Base-by-base conservation (phyloP, 805 yeast genomes). In the Kodamaea sagamina region DNA sequence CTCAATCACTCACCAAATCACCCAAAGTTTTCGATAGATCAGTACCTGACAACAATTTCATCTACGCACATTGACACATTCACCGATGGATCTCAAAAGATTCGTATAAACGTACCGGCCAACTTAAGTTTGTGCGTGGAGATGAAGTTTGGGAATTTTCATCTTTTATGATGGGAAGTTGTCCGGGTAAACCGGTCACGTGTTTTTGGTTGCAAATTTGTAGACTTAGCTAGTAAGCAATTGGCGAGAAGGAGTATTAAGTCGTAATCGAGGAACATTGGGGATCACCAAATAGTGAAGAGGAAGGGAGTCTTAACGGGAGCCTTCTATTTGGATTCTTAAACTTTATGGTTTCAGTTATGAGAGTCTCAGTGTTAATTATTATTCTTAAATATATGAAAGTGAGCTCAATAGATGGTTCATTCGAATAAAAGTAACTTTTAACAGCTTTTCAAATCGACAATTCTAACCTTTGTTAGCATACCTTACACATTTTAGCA, bases 31-130 rank as follows among this genome's bases (percentile, higher is more conserved):
- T 29, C 10, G 19, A 21, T 12, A 34, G 4, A n/a, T 18, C 34
- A 29, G 34, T 29, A 29, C 34, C 34, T 17, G 17, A 29, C 19
- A 29, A 16, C 24, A 29, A 29, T 17, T 36, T 31, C 10, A 17
- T 68, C 58, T 71, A 52, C 71, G 75, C 75, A 71, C 62, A 69
- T 61, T 59, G 75, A 71, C 75, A 71, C 75, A 70, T 70, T 64
- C 73, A 55, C 68, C 73, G 74, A 61, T 64, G 72, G 63, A 43
- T 63, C 65, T 47, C 42, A 40, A 52, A 44, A 49, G 65, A 59
- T 55, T 53, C 53, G 64, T 29, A 29, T 40, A 47, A 53, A 53
- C 47, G 52, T 54, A 65, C 54, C 74, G 71, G 70, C 42, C 75
- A 69, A 71, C 75, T 71, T 69, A 71, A 71, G 74, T 68, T 34